Evolutionary conservation across 2,329 filamentous ascomycete species (phyloP), one percentile per base, ranked within the genome.

Genomic region (Penicillium sumatraense): DNA sequence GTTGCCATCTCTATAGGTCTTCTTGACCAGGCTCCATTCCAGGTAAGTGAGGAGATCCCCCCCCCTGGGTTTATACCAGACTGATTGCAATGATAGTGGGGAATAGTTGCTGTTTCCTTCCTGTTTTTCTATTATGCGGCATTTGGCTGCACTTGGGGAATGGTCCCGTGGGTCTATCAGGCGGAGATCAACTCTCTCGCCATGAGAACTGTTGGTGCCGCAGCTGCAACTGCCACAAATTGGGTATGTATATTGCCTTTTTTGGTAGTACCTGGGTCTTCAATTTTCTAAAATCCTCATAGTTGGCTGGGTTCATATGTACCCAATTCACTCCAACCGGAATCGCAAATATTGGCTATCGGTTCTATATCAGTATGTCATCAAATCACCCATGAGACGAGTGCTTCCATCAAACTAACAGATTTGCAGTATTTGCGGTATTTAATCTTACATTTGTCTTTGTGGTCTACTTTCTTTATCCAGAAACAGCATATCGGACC

Each of bases 81-180:
- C 36, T 40, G 9, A 31, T 1, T 13, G 6, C n/a, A 13, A 40
- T 40, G 20, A 21, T 29, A 51, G 49, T 51, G 49, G 49, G 49
- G 49, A 14, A 45, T 51, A 11, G 49, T 51, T 9, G 49, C 10
- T 58, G 42, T 58, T 8, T 49, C 48, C 2, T 68, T 84, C 79
- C 38, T 61, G 26, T 60, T 60, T 18, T 56, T 59, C 29, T 60
- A 59, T 16, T 61, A 57, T 38, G 56, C 46, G 4, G 50, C 48
- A 14, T 59, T 61, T 31, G 58, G 58, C 3, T 59, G 45, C 36
- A 45, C 49, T 1, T 59, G 57, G 58, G 46, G 57, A 2, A 58
- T 56, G 36, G 70, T 77, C 1, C 75, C 75, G 2, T 79, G 75
- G 75, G 62, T 79, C 0, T 78, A 78, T 49, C 74, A 71, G 1